Percentiles rank a stretch among this genome's conserved stretches.
These are phyloP conservation scores for Petrea volubilis DNA, from an alignment of 257 asterid species.

Conservation along the genomic window DNA sequence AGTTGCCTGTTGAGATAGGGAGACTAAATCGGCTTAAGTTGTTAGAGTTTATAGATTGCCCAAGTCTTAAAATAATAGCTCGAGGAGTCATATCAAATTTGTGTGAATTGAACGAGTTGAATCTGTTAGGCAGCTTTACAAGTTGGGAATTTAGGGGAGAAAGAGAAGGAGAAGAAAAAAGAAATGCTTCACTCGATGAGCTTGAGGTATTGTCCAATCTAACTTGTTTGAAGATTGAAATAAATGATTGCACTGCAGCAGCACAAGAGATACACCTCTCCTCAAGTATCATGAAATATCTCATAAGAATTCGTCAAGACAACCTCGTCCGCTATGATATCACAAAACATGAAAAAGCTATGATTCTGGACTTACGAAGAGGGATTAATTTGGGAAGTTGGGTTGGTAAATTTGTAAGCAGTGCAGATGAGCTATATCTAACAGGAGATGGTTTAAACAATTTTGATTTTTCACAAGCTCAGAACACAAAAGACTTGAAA, in stretches of 20 bases:
- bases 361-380: background rate
- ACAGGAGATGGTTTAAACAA: no score
- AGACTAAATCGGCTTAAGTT: background rate
- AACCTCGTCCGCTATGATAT: background rate
- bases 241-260: background rate
- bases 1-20: constrained; percentile 2
- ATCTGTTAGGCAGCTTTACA: background rate
- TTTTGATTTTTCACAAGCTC: no score
- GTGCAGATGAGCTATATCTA: background rate
- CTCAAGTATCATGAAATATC: background rate
- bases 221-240: background rate
- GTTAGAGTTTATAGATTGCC: background rate
- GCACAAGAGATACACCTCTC: background rate
- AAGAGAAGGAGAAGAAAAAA: background rate
- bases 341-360: background rate
- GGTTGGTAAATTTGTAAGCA: background rate
- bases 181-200: background rate
- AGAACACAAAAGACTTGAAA: no score
- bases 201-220: background rate
- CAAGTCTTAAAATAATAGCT: background rate
- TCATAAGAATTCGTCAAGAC: background rate
- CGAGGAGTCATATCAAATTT: constrained; percentile 15
- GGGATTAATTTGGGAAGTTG: background rate
- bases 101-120: constrained; percentile 1
- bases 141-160: background rate